phyloP scores from a whole-genome alignment of 2,329 filamentous ascomycete species.

The Chaetomiaceae sp. region DNA sequence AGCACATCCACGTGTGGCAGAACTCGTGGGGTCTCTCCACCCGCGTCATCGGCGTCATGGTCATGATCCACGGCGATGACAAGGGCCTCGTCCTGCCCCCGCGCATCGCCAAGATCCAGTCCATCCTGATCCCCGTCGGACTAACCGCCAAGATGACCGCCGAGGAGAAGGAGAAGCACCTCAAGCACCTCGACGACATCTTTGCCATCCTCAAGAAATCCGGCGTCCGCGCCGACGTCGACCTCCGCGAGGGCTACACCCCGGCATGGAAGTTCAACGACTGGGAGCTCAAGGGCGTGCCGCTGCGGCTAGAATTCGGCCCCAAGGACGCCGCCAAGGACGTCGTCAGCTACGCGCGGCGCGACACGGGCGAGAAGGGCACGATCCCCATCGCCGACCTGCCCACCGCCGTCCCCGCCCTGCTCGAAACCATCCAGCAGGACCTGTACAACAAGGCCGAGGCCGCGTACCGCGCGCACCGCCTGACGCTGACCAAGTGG shows the following conservation, averaged over 20 bases:
- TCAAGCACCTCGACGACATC: conserved; percentile 68
- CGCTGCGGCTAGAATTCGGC: conserved; percentile 89
- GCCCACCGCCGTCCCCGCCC: conserved; percentile 63
- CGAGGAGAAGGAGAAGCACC: conserved; percentile 70
- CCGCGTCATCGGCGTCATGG: conserved; percentile 96
- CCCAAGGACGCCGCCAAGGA: conserved; percentile 86
- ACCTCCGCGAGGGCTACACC: conserved; percentile 84
- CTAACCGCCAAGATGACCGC: conserved; percentile 81
- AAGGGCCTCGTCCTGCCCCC: conserved; percentile 92
- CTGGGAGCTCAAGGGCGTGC: conserved; percentile 95
- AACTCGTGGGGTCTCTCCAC: conserved; percentile 99
- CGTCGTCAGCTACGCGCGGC: conserved; percentile 77
- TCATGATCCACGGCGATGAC: conserved; percentile 96
- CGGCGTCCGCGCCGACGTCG: conserved; percentile 71
- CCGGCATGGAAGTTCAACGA: conserved; percentile 99
- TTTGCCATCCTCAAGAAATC: conserved; percentile 62
- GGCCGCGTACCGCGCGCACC: conserved; percentile 69
- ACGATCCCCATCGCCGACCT: conserved; percentile 72
- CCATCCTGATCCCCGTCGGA: conserved; percentile 84
- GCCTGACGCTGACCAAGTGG: conserved; percentile 78
- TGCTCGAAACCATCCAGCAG: conserved; percentile 84
- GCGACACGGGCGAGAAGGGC: conserved; percentile 80
- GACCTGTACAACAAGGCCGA: conserved; percentile 77
- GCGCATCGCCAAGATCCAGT: conserved; percentile 78
- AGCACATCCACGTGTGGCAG: conserved; percentile 87